Evolutionary conservation across 805 yeast species (phyloP), one percentile per base, ranked within the genome.

Genomic region (Trichomonascus vanleenenianus): DNA sequence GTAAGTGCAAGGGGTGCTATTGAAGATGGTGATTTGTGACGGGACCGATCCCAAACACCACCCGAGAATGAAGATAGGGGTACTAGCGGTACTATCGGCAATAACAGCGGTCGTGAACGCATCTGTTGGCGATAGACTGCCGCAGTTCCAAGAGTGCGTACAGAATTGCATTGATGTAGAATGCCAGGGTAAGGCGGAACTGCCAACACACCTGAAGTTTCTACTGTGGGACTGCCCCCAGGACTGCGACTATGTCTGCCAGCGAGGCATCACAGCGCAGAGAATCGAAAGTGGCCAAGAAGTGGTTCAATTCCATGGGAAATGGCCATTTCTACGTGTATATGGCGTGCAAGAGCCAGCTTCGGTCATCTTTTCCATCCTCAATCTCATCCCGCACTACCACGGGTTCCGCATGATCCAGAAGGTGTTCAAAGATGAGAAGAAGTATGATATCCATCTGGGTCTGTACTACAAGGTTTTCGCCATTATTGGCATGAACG

Each of bases 161-260:
- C n/a, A 18, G n/a, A 14, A 18, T 6, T 31, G 42, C 36, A 34
- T 27, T 14, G 31, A 34, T 3, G 16, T 40, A 3, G 30, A 34
- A 8, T 30, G 42, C 16, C 15, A 25, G 7, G 22, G 31, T 16
- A 27, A 39, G 10, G 18, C 30, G 12, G 44, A 33, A 8, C 59
- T 78, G 15, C 71, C 72, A 2, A 50, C 56, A 10, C 65, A 66
- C 47, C 62, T 78, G 49, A 58, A 60, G 40, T 51, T 76, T 1
- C 57, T 89, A 12, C 71, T 72, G 1, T 88, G 96, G 96, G 75
- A 76, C 47, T 86, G 95, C 59, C 64, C 64, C 2, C 74, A 80
- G 25, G 81, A 93, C 58, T 93, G 98, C 65, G 97, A 93, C 64
- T 93, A 93, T 63, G 83, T 80, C 55, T 93, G 98, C 62, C 97